phyloP scores from a whole-genome alignment of 768 basidiomycete species.

The Naganishia vaughanmartiniae region DNA sequence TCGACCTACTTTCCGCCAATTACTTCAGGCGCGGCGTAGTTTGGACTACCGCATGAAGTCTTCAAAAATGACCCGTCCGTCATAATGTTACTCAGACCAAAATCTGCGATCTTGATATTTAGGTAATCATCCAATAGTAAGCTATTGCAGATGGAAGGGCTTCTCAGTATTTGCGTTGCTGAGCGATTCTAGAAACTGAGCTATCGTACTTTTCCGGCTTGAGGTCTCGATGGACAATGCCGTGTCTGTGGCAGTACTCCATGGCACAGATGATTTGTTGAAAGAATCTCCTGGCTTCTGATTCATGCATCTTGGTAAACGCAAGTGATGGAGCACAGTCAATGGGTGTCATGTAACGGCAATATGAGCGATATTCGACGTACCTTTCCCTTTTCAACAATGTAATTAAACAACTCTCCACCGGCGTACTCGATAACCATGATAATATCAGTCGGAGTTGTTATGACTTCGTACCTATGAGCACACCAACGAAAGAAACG shows the following conservation, averaged over 20 bases:
- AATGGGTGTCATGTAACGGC: too few relatives aligned
- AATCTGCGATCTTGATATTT: constrained; percentile 94
- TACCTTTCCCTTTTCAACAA: constrained; percentile 72
- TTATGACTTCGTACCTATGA: constrained; percentile 64
- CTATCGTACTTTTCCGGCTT: constrained; percentile 80
- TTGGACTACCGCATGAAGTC: constrained; percentile 96
- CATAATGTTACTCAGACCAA: constrained; percentile 93
- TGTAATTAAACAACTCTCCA: constrained; percentile 97
- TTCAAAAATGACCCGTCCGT: constrained; percentile 94
- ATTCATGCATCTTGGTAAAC: constrained; percentile 67
- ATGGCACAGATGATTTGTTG: constrained; percentile 97
- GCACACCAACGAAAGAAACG: constrained; percentile 20
- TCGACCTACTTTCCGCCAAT: constrained; percentile 71
- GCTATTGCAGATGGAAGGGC: constrained; percentile 30
- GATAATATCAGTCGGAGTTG: constrained; percentile 91
- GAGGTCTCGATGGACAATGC: constrained; percentile 96
- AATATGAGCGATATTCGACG: constrained; percentile 39
- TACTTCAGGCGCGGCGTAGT: constrained; percentile 98
- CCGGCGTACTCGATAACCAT: constrained; percentile 96
- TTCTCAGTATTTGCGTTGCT: neutral
- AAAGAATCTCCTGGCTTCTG: constrained; percentile 86
- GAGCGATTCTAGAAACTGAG: too few relatives aligned
- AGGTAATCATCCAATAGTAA: constrained; percentile 53
- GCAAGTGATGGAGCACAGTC: neutral
- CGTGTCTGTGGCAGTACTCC: constrained; percentile 91